Evolutionary conservation across 2,329 filamentous ascomycete species (phyloP).

Genomic region (Phialocephala subalpina): DNA sequence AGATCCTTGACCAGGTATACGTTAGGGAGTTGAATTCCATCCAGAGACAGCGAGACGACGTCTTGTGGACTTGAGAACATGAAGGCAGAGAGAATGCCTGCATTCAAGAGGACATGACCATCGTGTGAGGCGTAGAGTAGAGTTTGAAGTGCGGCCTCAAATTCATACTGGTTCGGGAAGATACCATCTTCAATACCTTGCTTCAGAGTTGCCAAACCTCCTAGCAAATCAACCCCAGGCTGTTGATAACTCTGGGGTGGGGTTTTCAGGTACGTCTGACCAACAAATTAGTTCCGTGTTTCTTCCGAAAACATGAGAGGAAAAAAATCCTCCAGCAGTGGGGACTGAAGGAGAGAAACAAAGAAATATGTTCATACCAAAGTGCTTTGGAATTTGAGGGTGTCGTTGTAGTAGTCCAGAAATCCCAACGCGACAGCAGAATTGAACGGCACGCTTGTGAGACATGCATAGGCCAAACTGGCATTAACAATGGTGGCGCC

Average conservation of each 20-base stretch:
- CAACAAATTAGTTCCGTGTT: slow-evolving; percentile 29
- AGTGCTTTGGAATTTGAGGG: slow-evolving; percentile 44
- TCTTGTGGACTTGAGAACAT: slow-evolving; percentile 54
- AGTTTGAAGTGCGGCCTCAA: slow-evolving; percentile 61
- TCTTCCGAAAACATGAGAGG: too few species aligned
- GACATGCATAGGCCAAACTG: slow-evolving; percentile 48
- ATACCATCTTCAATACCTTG: slow-evolving; percentile 48
- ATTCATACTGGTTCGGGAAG: slow-evolving; percentile 61
- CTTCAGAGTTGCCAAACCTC: slow-evolving; percentile 52
- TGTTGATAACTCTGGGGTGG: slow-evolving; percentile 60
- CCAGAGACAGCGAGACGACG: slow-evolving; percentile 65
- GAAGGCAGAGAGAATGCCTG: slow-evolving; percentile 59
- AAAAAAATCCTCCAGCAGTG: too few species aligned
- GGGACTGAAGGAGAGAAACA: too few species aligned
- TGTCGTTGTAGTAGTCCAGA: slow-evolving; percentile 53
- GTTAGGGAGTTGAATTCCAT: slow-evolving; percentile 54
- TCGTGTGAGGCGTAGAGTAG: slow-evolving; percentile 62
- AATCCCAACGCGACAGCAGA: slow-evolving; percentile 51
- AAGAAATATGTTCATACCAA: slow-evolving; percentile 9
- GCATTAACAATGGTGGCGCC: slow-evolving; percentile 23
- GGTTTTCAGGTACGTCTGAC: slow-evolving; percentile 49
- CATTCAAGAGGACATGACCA: slow-evolving; percentile 64
- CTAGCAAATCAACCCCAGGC: slow-evolving; percentile 55
- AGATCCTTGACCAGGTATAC: slow-evolving; percentile 39
- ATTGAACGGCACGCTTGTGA: slow-evolving; percentile 55